Base-by-base conservation (phyloP, 305 asterid species). In the Fraxinus angustifolia region DNA sequence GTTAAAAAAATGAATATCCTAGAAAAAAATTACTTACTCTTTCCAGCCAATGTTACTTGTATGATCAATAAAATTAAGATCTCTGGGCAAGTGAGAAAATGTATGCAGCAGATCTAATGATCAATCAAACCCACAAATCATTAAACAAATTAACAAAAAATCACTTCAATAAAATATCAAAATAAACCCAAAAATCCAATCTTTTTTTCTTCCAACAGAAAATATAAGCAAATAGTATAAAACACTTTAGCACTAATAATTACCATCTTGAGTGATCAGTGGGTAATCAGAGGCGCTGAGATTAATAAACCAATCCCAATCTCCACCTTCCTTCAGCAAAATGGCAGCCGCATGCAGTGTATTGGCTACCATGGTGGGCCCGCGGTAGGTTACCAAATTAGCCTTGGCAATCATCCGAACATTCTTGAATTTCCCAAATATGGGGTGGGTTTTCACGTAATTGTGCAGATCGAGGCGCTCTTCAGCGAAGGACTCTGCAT, bases 331-430 rank as follows among this genome's bases (percentile, higher is more conserved):
- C 83, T 75, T 87, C 50, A 88, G 79, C 86, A 88, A 82, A 73
- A 88, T 85, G 11, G 91, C 86, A 8, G 90, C 89, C n/a, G 91
- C 91, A 48, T 88, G 90, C 35, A 88, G 90, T 19, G 91, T 88
- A 77, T 88, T 88, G 7, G 91, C 89, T 19, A 88, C 90, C 90
- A 88, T 88, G 56, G 91, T 88, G 35, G 90, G 91, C 1, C 90
- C 91, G 3, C 91, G 83, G 68, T 88, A 88, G 68, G 91, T 88
- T 7, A 88, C 85, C 83, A 87, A 78, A 87, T 88, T 88, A 2
- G 91, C 91, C 80, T 81, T 87, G 11, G 75, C 81, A 45, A 88
- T 88, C 91, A 88, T 88, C 87, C 88, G 65, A 17, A 88, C 91
- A 79, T 88, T 88, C 81, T 35, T 86, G 56, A 88, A 84, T 75